Conservation (phyloP, 1,139 yeast genomes). For the Spencermartinsiella ligniputridi region DNA sequence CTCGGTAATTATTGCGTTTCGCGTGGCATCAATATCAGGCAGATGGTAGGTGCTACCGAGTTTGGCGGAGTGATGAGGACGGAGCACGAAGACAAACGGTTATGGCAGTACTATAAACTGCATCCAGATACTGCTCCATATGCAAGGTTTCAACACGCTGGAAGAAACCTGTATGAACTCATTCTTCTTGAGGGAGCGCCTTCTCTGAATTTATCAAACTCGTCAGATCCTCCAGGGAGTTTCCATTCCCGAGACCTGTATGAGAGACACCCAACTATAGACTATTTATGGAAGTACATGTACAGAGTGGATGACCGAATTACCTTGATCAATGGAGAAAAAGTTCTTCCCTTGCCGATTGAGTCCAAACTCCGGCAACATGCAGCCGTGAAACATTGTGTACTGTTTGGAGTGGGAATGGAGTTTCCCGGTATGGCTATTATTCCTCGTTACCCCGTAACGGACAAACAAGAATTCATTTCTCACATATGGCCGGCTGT, state of each 20-base stretch:
- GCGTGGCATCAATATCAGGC: neutral
- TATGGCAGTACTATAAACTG: constrained; percentile 1
- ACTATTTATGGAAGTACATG: constrained; percentile 1
- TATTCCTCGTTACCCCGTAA: neutral
- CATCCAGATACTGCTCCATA: neutral
- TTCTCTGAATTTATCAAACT: neutral
- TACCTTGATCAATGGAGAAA: constrained; percentile 1
- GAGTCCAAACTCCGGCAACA: neutral
- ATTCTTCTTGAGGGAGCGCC: constrained; percentile 1
- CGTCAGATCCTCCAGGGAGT: constrained; percentile 1
- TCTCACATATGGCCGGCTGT: neutral
- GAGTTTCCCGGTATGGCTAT: constrained; percentile 3
- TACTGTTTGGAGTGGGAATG: constrained; percentile 4
- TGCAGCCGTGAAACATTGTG: constrained; percentile 1
- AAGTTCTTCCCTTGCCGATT: constrained; percentile 4
- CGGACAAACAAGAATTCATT: neutral
- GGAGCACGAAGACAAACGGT: neutral
- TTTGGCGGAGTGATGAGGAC: constrained; percentile 2
- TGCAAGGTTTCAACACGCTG: neutral
- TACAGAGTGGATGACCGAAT: constrained; percentile 2
- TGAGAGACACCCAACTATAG: constrained; percentile 2
- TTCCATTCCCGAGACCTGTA: constrained; percentile 2
- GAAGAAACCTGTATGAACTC: neutral
- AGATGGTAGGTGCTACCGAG: constrained; percentile 2
- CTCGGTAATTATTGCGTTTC: neutral